These are phyloP conservation scores for Erodium texanum DNA, from an alignment of 441 rosid genomes.

Conservation along the genomic window DNA sequence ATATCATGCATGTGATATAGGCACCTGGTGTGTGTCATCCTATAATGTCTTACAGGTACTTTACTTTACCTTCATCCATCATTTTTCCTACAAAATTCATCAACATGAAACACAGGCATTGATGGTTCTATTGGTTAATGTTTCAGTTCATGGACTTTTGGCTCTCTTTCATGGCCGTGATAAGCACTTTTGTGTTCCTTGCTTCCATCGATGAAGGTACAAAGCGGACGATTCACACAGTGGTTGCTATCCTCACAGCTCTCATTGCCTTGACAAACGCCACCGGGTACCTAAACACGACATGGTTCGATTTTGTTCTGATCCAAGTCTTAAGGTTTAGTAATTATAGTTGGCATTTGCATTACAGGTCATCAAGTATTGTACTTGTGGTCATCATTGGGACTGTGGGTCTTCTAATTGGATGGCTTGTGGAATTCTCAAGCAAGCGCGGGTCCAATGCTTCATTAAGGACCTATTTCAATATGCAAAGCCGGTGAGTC, in stretches of 20 bases:
- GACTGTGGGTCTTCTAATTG: constrained; percentile 64
- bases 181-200: constrained; percentile 76
- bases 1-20: constrained; percentile 95
- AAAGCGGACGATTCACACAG: constrained; percentile 77
- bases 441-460: constrained; percentile 50
- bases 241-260: constrained; percentile 82
- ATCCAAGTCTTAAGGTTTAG: background rate
- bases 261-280: constrained; percentile 87
- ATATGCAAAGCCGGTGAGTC: constrained; percentile 35
- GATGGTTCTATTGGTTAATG: constrained; percentile 14
- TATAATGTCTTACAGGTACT: constrained; percentile 76
- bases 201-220: constrained; percentile 59
- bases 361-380: constrained; percentile 64
- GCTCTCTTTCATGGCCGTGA: constrained; percentile 98
- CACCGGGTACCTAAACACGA: constrained; percentile 48
- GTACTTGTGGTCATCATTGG: constrained; percentile 82
- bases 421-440: constrained; percentile 64
- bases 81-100: too few species aligned
- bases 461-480: constrained; percentile 37
- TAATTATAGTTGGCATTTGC: constrained; percentile 8
- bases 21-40: constrained; percentile 79
- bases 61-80: background rate
- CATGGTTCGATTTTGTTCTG: too few species aligned
- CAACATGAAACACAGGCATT: too few species aligned
- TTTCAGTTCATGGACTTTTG: constrained; percentile 98